phyloP scores from a whole-genome alignment of 768 basidiomycete genomes.

The Mycena filopes region DNA sequence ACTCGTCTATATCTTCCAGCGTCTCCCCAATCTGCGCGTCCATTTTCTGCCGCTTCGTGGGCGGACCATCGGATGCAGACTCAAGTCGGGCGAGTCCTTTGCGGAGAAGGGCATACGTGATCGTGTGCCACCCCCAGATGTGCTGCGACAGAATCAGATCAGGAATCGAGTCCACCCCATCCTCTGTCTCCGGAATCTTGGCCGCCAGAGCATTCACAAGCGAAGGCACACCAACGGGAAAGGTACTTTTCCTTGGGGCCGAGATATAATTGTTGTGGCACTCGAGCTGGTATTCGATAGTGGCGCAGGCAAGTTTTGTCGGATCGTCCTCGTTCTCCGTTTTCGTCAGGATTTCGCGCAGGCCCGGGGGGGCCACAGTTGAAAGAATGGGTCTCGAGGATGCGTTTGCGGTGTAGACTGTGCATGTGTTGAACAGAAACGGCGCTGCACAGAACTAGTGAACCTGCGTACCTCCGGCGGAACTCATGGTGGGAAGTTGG shows the following conservation, averaged over 20 bases:
- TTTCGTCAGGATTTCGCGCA: constrained; percentile 2
- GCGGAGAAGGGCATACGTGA: neutral
- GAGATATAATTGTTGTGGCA: neutral
- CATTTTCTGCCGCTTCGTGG: constrained; percentile 1
- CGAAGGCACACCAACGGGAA: too few species aligned
- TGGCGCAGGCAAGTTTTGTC: neutral
- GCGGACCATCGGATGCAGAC: neutral
- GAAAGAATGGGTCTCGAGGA: neutral
- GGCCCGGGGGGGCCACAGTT: neutral
- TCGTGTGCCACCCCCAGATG: constrained; percentile 1
- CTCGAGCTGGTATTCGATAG: neutral
- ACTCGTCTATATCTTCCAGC: constrained; percentile 7
- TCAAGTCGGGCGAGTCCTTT: neutral
- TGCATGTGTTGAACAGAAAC: too few species aligned
- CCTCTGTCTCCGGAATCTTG: too few species aligned
- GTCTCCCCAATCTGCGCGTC: neutral
- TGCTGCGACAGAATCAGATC: neutral
- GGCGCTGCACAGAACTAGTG: too few species aligned
- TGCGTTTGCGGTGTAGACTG: too few species aligned
- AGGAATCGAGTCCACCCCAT: neutral
- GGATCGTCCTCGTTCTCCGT: too few species aligned
- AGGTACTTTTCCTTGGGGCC: neutral
- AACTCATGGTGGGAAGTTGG: too few species aligned
- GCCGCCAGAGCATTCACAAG: neutral
- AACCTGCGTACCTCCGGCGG: too few species aligned